Evolutionary conservation across 495 filamentous ascomycete species (phyloP), one percentile per base, ranked within the genome.

Genomic region (Hypoxylon subgilvum): DNA sequence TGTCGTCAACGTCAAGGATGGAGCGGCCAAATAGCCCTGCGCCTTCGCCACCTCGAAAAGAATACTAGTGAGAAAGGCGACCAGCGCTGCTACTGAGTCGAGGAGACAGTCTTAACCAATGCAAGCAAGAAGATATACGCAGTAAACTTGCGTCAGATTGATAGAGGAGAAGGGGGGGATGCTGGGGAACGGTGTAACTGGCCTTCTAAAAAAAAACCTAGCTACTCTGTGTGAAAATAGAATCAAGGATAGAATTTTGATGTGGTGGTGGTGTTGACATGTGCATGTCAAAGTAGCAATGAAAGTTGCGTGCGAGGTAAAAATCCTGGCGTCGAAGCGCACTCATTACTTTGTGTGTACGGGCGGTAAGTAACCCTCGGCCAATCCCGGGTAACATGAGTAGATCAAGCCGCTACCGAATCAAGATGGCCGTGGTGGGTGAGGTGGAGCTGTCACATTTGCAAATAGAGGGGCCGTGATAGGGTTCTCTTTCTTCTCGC

Each of bases 371-470:
- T n/a, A n/a, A n/a, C 57, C 43, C 54, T 69, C 67, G 67, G 67
- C 67, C 63, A 69, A 69, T 69, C 47, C 61, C 67, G 67, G 67
- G 67, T 69, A 58, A 52, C 36, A 54, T 46, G 44, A 56, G 25
- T 54, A 14, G n/a, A n/a, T 14, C 3, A 10, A 19, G 10, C 18
- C 4, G 44, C 30, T 3, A n/a, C 12, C 18, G 30, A 9, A 30
- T 30, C 14, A 13, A 35, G 1, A 14, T 8, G 10, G 3, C 8
- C 3, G 31, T 12, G 3, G 9, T 34, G 3, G 31, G 31, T 12
- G 9, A 34, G 2, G 31, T 34, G 31, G 31, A 12, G 23, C 23
- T 27, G 8, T 27, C 23, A 8, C 17, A n/a, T 55, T 63, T 61
- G 32, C 18, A 66, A 62, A 61, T 66, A 43, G 61, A 46, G 36